Base-by-base conservation (phyloP, 225 moss, liverwort and hornwort genomes). In the Climacium dendroides region DNA sequence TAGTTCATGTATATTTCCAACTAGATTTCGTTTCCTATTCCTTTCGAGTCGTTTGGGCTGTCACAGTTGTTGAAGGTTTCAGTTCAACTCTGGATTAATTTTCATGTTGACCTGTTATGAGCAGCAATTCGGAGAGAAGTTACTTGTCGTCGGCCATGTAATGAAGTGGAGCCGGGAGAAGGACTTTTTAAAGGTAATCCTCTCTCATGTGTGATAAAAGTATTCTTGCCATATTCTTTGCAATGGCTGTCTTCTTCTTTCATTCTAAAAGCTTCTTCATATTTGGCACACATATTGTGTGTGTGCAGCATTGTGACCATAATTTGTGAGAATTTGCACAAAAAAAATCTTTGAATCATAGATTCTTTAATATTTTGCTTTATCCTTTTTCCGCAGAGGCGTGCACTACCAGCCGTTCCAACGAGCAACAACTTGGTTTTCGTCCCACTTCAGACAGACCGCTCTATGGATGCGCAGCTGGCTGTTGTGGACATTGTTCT, bases 141-240 rank as follows among this genome's bases (percentile, higher is more conserved):
- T 93, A 81, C 91, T 94, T 83, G 90, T 94, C 84, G 91, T 98
- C 39, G 98, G 95, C 74, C 92, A 98, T 84, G 76, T 90, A 48
- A 96, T 95, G 98, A 98, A 98, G 86, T 98, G 98, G 98, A 98
- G 96, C 85, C 94, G 96, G 80, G 97, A 97, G 92, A 93, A 95
- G 57, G 96, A 97, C 52, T 97, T 96, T 74, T 89, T 98, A 23
- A 96, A 95, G 93, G 97, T 96, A 77, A 54, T 83, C n/a, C 25
- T 84, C 80, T 48, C 37, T 61, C 10, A 43, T 58, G 41, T 86
- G 14, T 84, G 73, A 62, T 69, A 45, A 43, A n/a, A 55, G 37
- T 37, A 55, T 28, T 83, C 71, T 72, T 15, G 28, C 57, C 62
- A 41, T 54, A 53, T 60, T 89, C 52, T 62, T 57, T 80, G 48